phyloP scores from a whole-genome alignment of 306 rosid genomes.

The Spatholobus suberectus region DNA sequence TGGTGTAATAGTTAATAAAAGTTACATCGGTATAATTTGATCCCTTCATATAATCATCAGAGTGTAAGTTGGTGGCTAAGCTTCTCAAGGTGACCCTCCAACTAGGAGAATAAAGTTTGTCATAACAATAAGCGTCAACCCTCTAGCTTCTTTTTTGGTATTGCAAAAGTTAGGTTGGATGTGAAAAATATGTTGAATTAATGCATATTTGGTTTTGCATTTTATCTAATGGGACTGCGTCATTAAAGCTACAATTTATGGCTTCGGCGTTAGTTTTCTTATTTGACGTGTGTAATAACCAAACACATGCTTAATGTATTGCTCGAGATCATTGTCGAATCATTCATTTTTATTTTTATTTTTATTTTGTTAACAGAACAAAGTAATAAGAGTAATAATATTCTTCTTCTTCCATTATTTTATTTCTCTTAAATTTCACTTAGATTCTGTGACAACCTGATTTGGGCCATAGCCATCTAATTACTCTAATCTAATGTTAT shows the following conservation, averaged over 20 bases:
- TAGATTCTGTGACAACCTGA: constrained; percentile 40
- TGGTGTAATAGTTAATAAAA: too few relatives aligned
- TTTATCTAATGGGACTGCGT: too few relatives aligned
- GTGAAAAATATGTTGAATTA: constrained; percentile 17
- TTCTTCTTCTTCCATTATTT: constrained; percentile 14
- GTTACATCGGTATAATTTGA: too few relatives aligned
- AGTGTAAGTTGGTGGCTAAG: constrained; percentile 48
- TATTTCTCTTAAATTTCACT: not conserved
- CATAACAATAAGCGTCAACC: constrained; percentile 35
- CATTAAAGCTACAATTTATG: not conserved
- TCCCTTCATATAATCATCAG: too few relatives aligned
- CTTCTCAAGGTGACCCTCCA: constrained; percentile 57
- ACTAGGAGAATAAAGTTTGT: constrained; percentile 36
- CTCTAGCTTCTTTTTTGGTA: not conserved
- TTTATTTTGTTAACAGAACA: not conserved
- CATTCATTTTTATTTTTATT: constrained; percentile 1
- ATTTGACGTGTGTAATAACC: not conserved
- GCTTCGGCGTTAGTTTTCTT: not conserved
- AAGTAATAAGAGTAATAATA: not conserved
- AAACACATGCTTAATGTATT: not conserved
- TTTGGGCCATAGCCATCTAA: constrained; percentile 20
- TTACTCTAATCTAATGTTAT: not conserved
- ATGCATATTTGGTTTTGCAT: too few relatives aligned
- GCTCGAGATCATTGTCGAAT: not conserved
- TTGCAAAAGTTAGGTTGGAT: constrained; percentile 21